Conservation (phyloP, 768 basidiomycete species). For the Suillus sp. region DNA sequence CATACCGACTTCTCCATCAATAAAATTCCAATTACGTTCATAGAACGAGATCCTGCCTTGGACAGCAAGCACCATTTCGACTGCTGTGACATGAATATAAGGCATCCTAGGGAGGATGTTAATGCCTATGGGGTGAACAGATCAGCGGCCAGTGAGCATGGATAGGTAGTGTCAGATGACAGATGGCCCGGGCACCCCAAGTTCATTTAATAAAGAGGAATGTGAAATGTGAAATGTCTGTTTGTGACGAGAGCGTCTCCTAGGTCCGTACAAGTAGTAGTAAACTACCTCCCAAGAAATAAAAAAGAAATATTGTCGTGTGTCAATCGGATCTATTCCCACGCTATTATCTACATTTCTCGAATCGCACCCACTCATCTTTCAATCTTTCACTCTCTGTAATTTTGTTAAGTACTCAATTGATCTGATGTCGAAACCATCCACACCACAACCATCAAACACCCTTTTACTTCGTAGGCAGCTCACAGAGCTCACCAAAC, state of each 20-base stretch:
- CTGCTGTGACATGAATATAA: not conserved
- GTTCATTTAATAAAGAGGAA: no score
- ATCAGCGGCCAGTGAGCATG: no score
- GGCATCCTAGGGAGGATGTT: no score
- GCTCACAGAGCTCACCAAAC: slow-evolving; percentile 84
- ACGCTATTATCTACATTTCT: not conserved
- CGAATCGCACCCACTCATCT: not conserved
- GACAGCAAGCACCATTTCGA: not conserved
- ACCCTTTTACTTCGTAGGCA: slow-evolving; percentile 75
- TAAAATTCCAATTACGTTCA: not conserved
- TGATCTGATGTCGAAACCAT: slow-evolving; percentile 48
- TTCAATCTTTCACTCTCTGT: slow-evolving; percentile 3
- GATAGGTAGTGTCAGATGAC: no score
- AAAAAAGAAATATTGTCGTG: not conserved
- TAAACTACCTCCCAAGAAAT: no score
- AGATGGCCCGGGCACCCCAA: no score
- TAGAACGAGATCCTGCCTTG: not conserved
- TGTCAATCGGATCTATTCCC: not conserved
- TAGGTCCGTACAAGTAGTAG: no score
- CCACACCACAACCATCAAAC: slow-evolving; percentile 36
- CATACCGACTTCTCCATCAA: not conserved
- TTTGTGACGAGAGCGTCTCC: no score
- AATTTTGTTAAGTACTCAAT: not conserved
- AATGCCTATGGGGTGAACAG: no score
- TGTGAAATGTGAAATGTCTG: no score